Evolutionary conservation across 2,329 filamentous ascomycete genomes (phyloP).

Genomic region (Diaporthe caulivora): DNA sequence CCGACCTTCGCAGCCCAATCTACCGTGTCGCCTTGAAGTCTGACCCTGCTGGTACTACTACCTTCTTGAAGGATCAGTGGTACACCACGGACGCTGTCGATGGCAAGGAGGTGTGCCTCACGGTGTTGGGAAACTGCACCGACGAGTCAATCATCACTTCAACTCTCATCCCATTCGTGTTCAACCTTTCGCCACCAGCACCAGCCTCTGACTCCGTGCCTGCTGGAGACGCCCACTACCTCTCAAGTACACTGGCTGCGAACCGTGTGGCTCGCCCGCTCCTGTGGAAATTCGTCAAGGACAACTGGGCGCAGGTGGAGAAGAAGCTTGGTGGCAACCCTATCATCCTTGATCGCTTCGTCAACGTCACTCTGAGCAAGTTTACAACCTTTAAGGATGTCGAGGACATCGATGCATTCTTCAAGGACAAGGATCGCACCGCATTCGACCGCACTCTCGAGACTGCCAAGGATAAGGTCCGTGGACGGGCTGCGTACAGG

Average conservation of each 20-base stretch:
- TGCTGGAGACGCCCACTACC: slow-evolving; percentile 87
- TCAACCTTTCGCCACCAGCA: slow-evolving; percentile 69
- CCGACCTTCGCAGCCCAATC: slow-evolving; percentile 83
- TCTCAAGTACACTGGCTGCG: slow-evolving; percentile 77
- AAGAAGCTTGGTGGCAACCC: slow-evolving; percentile 81
- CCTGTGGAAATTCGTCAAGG: slow-evolving; percentile 88
- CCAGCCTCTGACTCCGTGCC: slow-evolving; percentile 74
- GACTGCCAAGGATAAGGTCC: slow-evolving; percentile 87
- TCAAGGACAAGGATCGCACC: slow-evolving; percentile 85
- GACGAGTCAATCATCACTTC: slow-evolving; percentile 74
- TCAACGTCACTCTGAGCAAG: slow-evolving; percentile 81
- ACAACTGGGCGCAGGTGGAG: slow-evolving; percentile 82
- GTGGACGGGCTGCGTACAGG: slow-evolving; percentile 85
- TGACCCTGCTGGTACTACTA: slow-evolving; percentile 77
- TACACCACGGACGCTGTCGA: slow-evolving; percentile 86
- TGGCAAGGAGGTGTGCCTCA: slow-evolving; percentile 87
- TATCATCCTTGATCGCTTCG: slow-evolving; percentile 89
- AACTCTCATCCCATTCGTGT: slow-evolving; percentile 82
- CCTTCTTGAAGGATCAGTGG: slow-evolving; percentile 88
- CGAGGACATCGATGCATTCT: slow-evolving; percentile 86
- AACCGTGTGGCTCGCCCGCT: slow-evolving; percentile 80
- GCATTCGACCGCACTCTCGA: slow-evolving; percentile 88
- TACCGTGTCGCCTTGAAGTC: slow-evolving; percentile 82
- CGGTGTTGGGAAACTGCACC: slow-evolving; percentile 80
- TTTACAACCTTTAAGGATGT: slow-evolving; percentile 79